A percentile compares a stretch with the other conserved stretches of the same genome.
phyloP scores from a whole-genome alignment of 1,284 basidiomycete species.

The Ustanciosporium gigantosporum region DNA sequence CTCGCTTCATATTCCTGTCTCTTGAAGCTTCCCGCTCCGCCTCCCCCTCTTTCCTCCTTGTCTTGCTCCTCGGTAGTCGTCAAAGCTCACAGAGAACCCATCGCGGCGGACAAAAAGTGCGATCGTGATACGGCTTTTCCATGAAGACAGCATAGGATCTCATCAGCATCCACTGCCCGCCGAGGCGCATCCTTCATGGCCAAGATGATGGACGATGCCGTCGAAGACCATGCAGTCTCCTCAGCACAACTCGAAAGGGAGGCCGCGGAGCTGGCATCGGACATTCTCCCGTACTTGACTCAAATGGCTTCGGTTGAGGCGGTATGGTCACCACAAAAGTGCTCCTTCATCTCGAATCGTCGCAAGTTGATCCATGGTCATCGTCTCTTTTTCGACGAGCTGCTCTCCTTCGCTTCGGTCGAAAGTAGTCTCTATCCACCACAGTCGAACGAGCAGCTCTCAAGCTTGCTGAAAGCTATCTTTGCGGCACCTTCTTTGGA shows the following conservation, averaged over 20 bases:
- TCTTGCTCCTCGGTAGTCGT: no score
- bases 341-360: slow-evolving; percentile 4
- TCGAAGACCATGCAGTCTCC: no score
- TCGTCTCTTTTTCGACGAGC: slow-evolving; percentile 40
- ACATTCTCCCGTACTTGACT: slow-evolving; percentile 27
- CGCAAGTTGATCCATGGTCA: slow-evolving; percentile 7
- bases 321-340: slow-evolving; percentile 17
- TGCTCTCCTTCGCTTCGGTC: slow-evolving; percentile 27
- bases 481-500: slow-evolving; percentile 23
- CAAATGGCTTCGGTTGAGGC: slow-evolving; percentile 10
- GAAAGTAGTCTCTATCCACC: slow-evolving; percentile 30
- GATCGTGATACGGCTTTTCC: no score
- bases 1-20: no score
- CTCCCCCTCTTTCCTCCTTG: no score
- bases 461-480: slow-evolving; percentile 21
- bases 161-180: no score
- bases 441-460: slow-evolving; percentile 13
- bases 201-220: no score
- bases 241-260: slow-evolving; percentile 19
- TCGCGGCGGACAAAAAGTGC: no score
- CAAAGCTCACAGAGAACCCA: no score
- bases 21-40: no score
- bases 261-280: slow-evolving; percentile 19
- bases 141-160: no score
- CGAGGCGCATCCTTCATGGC: no score